Base-by-base conservation (phyloP, 495 filamentous ascomycete species). In the Tuber umbilicatum region DNA sequence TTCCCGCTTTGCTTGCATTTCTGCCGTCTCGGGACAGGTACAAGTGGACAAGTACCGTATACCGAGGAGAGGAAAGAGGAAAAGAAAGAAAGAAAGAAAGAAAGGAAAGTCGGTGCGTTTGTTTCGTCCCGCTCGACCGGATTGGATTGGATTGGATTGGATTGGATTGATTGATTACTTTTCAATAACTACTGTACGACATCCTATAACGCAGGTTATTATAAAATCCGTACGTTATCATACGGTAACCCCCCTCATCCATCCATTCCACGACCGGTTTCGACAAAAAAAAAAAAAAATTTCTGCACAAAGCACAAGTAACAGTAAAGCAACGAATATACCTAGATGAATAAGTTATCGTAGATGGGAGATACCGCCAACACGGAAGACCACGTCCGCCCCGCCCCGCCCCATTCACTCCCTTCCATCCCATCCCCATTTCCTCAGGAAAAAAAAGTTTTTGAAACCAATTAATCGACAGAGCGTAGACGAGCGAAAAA, bases 1-100 rank as follows among this genome's bases (percentile, higher is more conserved):
- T 78, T 78, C 70, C 47, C 3, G 10, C 23, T 23, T 55, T n/a
- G 47, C 23, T 55, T 55, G 47, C 47, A 12, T 55, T 12, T 55
- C 47, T 55, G 47, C 47, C 47, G 47, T n/a, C 47, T n/a, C 47
- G 12, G 47, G 47, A 2, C 23, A n/a, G 47, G 47, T 55, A 21
- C 14, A 5, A 47, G n/a, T 40, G 39, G 39, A 40, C 39, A 43
- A 10, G 47, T 14, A n/a, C 47, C 23, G n/a, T 27, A 43, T 43
- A 43, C 42, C 42, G 42, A 43, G 42, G 17, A 1, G 42, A 43
- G 14, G 42, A 43, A 17, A 19, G 43, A 45, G 43, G 43, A 5
- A 21, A 45, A 45, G 39, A 40, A 40, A 9, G 10, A 40, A 40
- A 40, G 39, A 7, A 39, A 39, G 39, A 39, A 39, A 7, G 1